Evolutionary conservation across 805 yeast species (phyloP), one percentile per base, ranked within the genome.

Genomic region (Crinitomyces ghanaensis): DNA sequence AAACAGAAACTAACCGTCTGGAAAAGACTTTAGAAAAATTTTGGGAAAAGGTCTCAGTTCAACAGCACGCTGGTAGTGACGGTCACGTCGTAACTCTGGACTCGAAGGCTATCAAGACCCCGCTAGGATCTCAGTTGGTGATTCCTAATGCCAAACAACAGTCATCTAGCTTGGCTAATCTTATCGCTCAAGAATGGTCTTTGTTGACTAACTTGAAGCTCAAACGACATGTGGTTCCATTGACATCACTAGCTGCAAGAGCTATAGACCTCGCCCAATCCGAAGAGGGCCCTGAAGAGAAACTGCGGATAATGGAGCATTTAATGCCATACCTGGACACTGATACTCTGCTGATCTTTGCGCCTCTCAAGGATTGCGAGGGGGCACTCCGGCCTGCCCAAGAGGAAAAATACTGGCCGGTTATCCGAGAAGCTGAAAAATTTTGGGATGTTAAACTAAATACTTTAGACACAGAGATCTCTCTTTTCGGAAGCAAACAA

Each of bases 151-250:
- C 59, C 5, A 76, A 77, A 48, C 60, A 61, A 11, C 38, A 43
- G 36, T 38, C 46, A 2, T 31, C 49, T 5, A 58, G 72, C 6
- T 60, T 91, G 42, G 95, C 95, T 0, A 65, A 74, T 41, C 56
- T 88, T 46, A 62, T 91, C 23, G 74, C 74, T 25, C 83, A 83
- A 49, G 99, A 91, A 58, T 91, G 98, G 98, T 66, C 72, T 36
- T 68, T 70, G 26, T 59, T 91, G 36, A 70, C 88, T 2, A 36
- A 49, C 12, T 64, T 77, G 40, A 62, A 70, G 30, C 71, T 86
- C 47, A 80, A 78, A 54, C 77, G 85, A 12, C 82, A 79, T 50
- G 62, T 80, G 24, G 65, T 91, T 27, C 97, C 97, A 1, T 59
- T 91, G 39, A 91, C 98, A 0, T 82, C 95, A 0, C 59, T 91